These are phyloP conservation scores for Penicillium paneum DNA, from an alignment of 2,329 filamentous ascomycete species.

Conservation along the genomic window DNA sequence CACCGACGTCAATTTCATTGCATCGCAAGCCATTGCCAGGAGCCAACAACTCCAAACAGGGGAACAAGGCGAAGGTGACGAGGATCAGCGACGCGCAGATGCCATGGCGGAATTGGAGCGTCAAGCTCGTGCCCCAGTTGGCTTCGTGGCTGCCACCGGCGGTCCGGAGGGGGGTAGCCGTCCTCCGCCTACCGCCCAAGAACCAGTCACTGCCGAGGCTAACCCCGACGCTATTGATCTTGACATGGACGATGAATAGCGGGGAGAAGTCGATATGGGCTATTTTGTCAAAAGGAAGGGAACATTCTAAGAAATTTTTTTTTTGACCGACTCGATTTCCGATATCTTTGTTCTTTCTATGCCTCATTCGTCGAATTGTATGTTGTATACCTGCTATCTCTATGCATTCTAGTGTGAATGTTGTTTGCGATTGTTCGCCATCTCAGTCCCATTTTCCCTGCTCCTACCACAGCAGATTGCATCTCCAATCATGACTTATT, in stretches of 20 bases:
- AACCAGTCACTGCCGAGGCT: conserved; percentile 45
- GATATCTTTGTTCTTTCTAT: conserved; percentile 8
- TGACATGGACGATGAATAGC: conserved; percentile 45
- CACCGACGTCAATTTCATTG: conserved; percentile 98
- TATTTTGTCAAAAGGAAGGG: background rate
- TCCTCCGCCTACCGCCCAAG: conserved; percentile 35
- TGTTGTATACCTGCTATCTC: conserved; percentile 9
- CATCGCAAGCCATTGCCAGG: conserved; percentile 85
- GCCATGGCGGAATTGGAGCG: conserved; percentile 87
- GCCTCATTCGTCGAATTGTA: conserved; percentile 7
- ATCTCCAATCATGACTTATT: conserved; percentile 7
- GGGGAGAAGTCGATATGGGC: background rate
- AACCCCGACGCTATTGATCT: conserved; percentile 89
- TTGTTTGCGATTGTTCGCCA: conserved; percentile 9
- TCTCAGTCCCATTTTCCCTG: conserved; percentile 2
- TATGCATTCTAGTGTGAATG: conserved; percentile 13
- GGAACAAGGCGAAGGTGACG: conserved; percentile 36
- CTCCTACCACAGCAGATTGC: conserved; percentile 4
- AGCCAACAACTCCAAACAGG: conserved; percentile 57
- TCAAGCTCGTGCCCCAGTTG: conserved; percentile 80
- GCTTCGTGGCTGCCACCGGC: conserved; percentile 84
- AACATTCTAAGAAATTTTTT: background rate
- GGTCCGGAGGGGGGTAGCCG: conserved; percentile 64
- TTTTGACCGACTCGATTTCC: conserved; percentile 5
- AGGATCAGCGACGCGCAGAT: conserved; percentile 58